Percentiles rank a stretch among this genome's conserved stretches.
phyloP scores from a whole-genome alignment of 306 rosid species.

The Prunus davidiana region DNA sequence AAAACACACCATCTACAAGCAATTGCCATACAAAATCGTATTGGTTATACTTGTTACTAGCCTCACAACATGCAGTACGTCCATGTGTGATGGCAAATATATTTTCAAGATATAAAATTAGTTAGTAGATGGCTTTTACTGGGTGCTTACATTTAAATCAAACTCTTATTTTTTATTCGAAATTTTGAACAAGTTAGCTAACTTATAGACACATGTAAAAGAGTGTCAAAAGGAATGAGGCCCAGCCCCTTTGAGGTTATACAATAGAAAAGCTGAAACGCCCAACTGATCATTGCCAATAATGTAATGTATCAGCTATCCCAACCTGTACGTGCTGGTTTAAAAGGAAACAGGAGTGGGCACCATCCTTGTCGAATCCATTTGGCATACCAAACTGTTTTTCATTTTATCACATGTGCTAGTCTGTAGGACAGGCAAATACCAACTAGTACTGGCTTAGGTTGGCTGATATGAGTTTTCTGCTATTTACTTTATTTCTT shows the following conservation, averaged over 20 bases:
- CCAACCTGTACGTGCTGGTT: not conserved
- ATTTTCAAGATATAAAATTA: not conserved
- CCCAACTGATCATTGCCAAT: not conserved
- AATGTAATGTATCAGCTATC: not conserved
- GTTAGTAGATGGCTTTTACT: not conserved
- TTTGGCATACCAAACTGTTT: not conserved
- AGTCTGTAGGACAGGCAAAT: not conserved
- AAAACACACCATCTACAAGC: not conserved
- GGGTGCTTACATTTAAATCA: not conserved
- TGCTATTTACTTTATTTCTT: not conserved
- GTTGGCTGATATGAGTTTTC: not conserved
- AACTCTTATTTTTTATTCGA: not conserved
- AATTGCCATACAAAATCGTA: not conserved
- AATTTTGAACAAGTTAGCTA: not conserved
- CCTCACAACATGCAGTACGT: not conserved
- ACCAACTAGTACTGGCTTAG: not conserved
- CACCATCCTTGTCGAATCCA: not conserved
- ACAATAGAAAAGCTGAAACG: not conserved
- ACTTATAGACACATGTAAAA: not conserved
- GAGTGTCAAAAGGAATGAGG: not conserved
- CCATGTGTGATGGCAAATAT: not conserved
- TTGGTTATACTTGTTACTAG: not conserved
- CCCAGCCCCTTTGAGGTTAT: not conserved
- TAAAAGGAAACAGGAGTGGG: not conserved
- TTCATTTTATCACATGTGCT: not conserved